Percentiles rank a stretch among this genome's conserved stretches.
Evolutionary conservation across 371 early-diverging fungal genomes (phyloP).

Genomic region (Rhizopus microsporus): DNA sequence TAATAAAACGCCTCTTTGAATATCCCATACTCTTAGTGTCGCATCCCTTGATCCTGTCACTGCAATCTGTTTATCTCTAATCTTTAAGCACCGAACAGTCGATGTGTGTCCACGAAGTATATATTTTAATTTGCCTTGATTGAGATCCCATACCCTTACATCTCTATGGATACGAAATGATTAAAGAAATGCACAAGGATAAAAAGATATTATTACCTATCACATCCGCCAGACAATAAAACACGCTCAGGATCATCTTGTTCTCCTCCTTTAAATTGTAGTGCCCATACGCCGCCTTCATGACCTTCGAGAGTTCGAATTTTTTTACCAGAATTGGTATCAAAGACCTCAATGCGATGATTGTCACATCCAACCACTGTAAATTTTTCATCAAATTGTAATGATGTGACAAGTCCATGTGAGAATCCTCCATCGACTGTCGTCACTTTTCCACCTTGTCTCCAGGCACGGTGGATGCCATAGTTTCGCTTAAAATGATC

Average conservation of each 20-base stretch:
- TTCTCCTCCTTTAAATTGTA: constrained; percentile 15
- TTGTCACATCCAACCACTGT: constrained; percentile 87
- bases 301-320: constrained; percentile 67
- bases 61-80: constrained; percentile 65
- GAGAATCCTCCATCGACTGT: constrained; percentile 75
- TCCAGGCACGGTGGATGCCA: constrained; percentile 74
- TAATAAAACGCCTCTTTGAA: constrained; percentile 63
- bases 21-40: constrained; percentile 81
- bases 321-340: constrained; percentile 66
- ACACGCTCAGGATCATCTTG: constrained; percentile 73
- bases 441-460: constrained; percentile 64
- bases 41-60: constrained; percentile 92
- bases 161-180: constrained; percentile 46
- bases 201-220: constrained; percentile 48
- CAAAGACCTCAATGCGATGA: constrained; percentile 81
- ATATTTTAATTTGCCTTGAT: constrained; percentile 73
- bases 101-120: constrained; percentile 88
- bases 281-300: constrained; percentile 16
- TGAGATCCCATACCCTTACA: constrained; percentile 89
- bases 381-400: constrained; percentile 84
- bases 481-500: constrained; percentile 72
- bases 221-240: constrained; percentile 80
- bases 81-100: constrained; percentile 86
- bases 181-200: neutral
- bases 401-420: constrained; percentile 77